Evolutionary conservation across 805 yeast genomes (phyloP), one percentile per base, ranked within the genome.

Genomic region (Candida parachauliodes): DNA sequence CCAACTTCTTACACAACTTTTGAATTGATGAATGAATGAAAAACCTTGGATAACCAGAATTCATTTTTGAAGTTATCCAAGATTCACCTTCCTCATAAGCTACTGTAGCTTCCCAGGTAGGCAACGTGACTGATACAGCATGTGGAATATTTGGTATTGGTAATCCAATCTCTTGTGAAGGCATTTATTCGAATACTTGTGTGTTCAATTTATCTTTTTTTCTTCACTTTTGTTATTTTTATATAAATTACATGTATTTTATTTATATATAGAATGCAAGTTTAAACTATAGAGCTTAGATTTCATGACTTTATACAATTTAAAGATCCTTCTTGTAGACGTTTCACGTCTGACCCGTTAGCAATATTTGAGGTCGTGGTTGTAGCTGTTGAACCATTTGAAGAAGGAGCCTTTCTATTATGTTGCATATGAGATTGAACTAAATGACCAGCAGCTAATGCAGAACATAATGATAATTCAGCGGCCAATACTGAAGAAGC

Each of bases 371-470:
- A 20, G 15, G 32, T 11, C 11, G 32, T 14, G 11, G 32, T 26
- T 5, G 28, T 9, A n/a, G 39, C 39, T 22, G 59, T 48, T 10
- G 64, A 51, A 3, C 64, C 54, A 10, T 61, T 49, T 4, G 76
- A 62, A 10, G 75, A 62, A 27, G 73, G 73, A 41, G 72, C 74
- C 38, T 78, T 74, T 62, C 98, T 81, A 71, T 93, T 93, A 57
- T 84, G 96, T 42, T 79, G 81, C 98, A 93, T 93, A 64, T 93
- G 99, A 49, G 95, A 83, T 70, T 88, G 95, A 26, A 93, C 99
- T 52, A 93, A 75, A 66, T 93, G 99, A 33, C 99, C 99, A 20
- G 98, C 98, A 8, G 98, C 98, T 48, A 93, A 77, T 1, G 99
- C 99, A 34, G 96, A 76, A 66, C 95, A 84, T 50, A 93, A 74